These are phyloP conservation scores for Fraxinus xanthoxyloides DNA, from an alignment of 305 asterid genomes.

Conservation along the genomic window DNA sequence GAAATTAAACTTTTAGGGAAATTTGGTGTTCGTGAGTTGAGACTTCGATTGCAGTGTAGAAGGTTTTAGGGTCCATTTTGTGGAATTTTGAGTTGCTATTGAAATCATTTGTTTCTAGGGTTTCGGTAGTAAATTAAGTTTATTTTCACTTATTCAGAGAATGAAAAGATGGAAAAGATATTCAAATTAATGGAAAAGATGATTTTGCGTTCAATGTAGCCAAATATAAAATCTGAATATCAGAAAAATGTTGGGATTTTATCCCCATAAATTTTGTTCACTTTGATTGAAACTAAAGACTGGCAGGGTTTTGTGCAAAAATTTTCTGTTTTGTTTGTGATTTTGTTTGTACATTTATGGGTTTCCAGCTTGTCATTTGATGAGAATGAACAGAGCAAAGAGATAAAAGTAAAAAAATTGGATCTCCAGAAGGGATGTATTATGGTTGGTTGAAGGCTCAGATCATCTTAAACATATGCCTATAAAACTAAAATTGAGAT, in stretches of 20 bases:
- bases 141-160: not conserved
- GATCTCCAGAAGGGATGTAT: not conserved
- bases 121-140: constrained; percentile 10
- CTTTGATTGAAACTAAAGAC: constrained; percentile 8
- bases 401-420: not conserved
- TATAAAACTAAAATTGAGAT: not conserved
- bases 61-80: constrained; percentile 19
- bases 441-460: not conserved
- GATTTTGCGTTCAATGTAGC: not conserved
- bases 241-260: not conserved
- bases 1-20: not conserved
- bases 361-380: not conserved
- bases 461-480: not conserved
- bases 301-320: not conserved
- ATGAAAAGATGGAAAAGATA: not conserved
- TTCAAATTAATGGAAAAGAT: not conserved
- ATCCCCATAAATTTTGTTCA: constrained; percentile 5
- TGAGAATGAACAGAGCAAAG: not conserved
- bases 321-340: not conserved
- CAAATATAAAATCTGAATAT: not conserved
- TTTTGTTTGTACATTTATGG: not conserved
- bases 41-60: not conserved
- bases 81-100: constrained; percentile 26
- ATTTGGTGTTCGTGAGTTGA: constrained; percentile 15
- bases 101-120: constrained; percentile 27